Conservation (phyloP, 2,329 filamentous ascomycete species). For the Penicillium sp. region DNA sequence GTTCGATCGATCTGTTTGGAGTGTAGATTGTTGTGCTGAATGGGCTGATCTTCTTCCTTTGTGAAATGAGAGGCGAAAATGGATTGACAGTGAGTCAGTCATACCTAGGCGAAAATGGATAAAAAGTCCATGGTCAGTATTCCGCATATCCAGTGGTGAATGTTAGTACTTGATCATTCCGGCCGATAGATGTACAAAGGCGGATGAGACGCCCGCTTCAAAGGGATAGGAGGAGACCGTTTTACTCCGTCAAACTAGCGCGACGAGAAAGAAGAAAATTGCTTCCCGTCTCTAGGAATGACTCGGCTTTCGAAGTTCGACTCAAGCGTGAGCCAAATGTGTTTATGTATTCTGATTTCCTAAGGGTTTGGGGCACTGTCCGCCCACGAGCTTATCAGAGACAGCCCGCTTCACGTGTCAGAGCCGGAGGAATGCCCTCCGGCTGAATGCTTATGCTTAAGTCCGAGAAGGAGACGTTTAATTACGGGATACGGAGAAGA, state of each 20-base stretch:
- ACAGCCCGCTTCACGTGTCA: slow-evolving; percentile 20
- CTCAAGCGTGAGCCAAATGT: background rate
- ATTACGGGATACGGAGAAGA: background rate
- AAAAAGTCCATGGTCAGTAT: background rate
- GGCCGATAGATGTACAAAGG: background rate
- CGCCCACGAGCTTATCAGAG: slow-evolving; percentile 7
- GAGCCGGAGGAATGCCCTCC: slow-evolving; percentile 7
- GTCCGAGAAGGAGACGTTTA: background rate
- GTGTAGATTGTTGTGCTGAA: background rate
- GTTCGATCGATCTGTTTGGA: background rate
- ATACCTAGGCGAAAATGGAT: slow-evolving; percentile 18
- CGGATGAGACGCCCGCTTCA: background rate
- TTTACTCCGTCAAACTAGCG: background rate
- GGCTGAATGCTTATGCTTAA: slow-evolving; percentile 4
- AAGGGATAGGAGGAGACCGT: background rate
- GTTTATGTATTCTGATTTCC: slow-evolving; percentile 25
- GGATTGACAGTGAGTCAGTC: background rate
- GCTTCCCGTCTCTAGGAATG: background rate
- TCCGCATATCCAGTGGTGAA: background rate
- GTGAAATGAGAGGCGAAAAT: background rate
- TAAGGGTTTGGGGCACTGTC: slow-evolving; percentile 1
- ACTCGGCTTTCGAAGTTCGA: background rate
- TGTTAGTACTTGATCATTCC: background rate
- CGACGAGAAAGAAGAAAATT: background rate
- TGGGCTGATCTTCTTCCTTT: background rate